Conservation (phyloP, 768 basidiomycete species). For the Tubosaeta brunneosetosa region DNA sequence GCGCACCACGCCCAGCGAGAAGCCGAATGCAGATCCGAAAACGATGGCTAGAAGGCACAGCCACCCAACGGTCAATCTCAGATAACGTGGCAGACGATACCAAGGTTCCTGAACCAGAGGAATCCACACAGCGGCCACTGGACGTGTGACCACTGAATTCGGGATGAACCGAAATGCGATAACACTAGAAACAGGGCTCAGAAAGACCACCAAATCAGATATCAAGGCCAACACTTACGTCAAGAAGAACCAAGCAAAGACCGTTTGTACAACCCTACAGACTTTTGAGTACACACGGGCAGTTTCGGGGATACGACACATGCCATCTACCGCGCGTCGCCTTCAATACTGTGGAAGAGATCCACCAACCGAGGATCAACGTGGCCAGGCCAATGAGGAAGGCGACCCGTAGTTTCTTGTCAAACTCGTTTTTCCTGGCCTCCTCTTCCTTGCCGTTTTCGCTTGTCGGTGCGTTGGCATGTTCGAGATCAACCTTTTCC, state of each 20-base stretch:
- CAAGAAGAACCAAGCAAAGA: conserved; percentile 83
- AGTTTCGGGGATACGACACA: conserved; percentile 10
- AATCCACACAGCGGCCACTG: conserved; percentile 68
- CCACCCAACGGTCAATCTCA: conserved; percentile 69
- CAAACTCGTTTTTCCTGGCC: not conserved
- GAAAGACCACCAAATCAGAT: not conserved
- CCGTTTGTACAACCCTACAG: conserved; percentile 69
- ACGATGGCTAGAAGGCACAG: conserved; percentile 69
- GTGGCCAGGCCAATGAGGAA: conserved; percentile 49
- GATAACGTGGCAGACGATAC: conserved; percentile 50
- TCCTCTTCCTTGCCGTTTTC: conserved; percentile 10
- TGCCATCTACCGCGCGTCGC: conserved; percentile 76
- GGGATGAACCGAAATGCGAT: conserved; percentile 87
- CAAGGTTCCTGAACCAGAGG: conserved; percentile 65
- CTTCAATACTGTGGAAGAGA: conserved; percentile 62
- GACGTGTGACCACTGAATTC: conserved; percentile 60
- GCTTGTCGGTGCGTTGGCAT: not conserved
- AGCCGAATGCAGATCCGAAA: conserved; percentile 86
- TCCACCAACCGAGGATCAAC: conserved; percentile 82
- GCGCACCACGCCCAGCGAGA: conserved; percentile 53
- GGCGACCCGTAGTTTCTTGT: conserved; percentile 35
- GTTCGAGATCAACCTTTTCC: conserved; percentile 21
- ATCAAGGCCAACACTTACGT: conserved; percentile 39
- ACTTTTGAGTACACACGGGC: not conserved
- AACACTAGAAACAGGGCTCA: conserved; percentile 37